phyloP scores from a whole-genome alignment of 306 rosid species.

The Inga leiocalycina region DNA sequence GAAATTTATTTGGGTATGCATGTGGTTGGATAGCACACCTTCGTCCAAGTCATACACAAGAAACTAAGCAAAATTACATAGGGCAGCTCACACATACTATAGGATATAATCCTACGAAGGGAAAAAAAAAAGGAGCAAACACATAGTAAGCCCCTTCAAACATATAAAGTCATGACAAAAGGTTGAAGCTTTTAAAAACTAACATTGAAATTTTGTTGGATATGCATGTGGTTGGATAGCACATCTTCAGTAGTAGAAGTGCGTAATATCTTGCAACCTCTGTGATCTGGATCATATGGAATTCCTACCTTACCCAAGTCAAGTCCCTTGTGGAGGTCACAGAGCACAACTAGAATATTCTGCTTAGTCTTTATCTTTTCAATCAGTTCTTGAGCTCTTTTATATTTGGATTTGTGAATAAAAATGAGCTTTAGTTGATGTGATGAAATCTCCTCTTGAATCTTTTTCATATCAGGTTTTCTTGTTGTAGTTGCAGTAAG shows the following conservation, averaged over 20 bases:
- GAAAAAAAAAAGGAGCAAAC: not conserved
- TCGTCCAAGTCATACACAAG: not conserved
- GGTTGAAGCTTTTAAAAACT: too few relatives aligned
- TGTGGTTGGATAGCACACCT: too few relatives aligned
- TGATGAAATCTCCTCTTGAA: too few relatives aligned
- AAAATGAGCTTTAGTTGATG: not conserved
- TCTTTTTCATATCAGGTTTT: too few relatives aligned
- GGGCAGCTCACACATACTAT: too few relatives aligned
- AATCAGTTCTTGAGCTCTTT: not conserved
- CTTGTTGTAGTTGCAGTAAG: too few relatives aligned
- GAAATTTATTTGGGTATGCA: too few relatives aligned
- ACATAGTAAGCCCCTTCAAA: too few relatives aligned
- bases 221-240: not conserved
- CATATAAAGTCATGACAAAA: too few relatives aligned
- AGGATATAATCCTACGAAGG: not conserved
- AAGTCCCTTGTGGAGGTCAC: not conserved
- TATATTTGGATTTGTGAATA: not conserved
- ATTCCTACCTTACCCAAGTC: not conserved
- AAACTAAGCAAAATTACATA: too few relatives aligned
- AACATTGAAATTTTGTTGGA: not conserved
- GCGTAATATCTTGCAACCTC: not conserved
- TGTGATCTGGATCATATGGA: not conserved
- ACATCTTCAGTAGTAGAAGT: not conserved
- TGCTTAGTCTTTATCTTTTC: not conserved
- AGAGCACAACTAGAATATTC: not conserved